Evolutionary conservation across 169 alveolate genomes (phyloP), one percentile per base, ranked within the genome.

Genomic region (Babesia bovis): DNA sequence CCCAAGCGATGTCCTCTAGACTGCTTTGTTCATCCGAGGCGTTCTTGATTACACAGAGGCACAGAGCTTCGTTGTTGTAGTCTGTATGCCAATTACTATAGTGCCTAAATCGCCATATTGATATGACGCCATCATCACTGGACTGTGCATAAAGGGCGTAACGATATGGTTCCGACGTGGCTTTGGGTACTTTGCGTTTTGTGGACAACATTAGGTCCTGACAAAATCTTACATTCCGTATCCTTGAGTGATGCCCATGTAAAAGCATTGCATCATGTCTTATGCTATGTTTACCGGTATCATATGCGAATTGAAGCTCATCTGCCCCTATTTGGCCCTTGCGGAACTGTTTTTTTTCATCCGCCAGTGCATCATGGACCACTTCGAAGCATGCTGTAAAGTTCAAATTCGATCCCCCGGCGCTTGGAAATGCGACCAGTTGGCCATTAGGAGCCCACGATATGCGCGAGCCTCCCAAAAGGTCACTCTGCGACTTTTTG

Each of bases 391-490:
- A 81, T 30, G 84, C 76, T 12, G 84, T 51, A 49, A 71, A 70
- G 30, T 69, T 57, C 19, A 36, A 26, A 30, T 30, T 47, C 53
- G 49, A 5, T 3, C 28, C 41, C 0, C 71, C 74, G 3, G 84
- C 74, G 36, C 66, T 81, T 15, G 88, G 88, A 57, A 81, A 69
- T n/a, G 74, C 76, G 19, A 81, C 84, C 42, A 49, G n/a, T 56
- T 66, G 75, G 4, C 88, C 88, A 52, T 71, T 81, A 3, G 88
- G 88, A 17, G 82, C 65, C 88, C 88, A 81, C 26, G 87, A 78
- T 26, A 78, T 66, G 45, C 87, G 76, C 3, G 87, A 78, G 5
- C 87, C 87, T 13, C 87, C 87, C 26, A 78, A 47, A 15, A 78
- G 77, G 49, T 78, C 87, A 10, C 73, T 17, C 41, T 78, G 76